phyloP scores from a whole-genome alignment of 305 asterid genomes.

The Rubia tinctorum region DNA sequence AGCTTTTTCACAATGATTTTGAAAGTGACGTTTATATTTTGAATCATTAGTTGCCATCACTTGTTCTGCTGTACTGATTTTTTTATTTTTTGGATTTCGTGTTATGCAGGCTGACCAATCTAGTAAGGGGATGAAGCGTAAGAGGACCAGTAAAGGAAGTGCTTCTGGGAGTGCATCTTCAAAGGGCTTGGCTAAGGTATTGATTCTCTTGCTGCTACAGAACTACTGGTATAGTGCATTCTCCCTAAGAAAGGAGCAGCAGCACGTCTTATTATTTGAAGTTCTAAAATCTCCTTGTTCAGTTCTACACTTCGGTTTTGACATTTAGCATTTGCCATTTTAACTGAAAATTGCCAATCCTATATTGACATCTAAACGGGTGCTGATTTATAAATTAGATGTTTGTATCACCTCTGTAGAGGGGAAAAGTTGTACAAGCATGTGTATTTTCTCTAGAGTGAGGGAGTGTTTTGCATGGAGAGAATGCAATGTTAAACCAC shows the following conservation, averaged over 20 bases:
- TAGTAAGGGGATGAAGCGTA: constrained; percentile 82
- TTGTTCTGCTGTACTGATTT: not conserved
- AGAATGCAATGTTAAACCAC: not conserved
- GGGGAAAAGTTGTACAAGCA: not conserved
- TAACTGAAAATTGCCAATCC: not conserved
- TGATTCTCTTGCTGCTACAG: constrained; percentile 4
- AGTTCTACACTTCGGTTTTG: not conserved
- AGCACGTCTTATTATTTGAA: constrained; percentile 1
- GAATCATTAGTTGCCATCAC: not conserved
- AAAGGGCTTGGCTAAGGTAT: constrained; percentile 71
- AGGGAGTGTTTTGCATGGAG: not conserved
- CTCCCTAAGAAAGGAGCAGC: not conserved
- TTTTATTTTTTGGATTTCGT: constrained; percentile 10
- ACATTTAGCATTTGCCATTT: not conserved
- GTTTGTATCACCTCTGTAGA: not conserved
- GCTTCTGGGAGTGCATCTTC: constrained; percentile 50
- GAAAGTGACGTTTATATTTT: not conserved
- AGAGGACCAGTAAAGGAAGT: constrained; percentile 47
- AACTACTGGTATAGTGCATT: not conserved
- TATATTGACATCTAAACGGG: not conserved
- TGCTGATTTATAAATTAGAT: not conserved
- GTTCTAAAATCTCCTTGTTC: not conserved
- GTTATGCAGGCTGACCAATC: constrained; percentile 31
- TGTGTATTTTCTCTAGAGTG: not conserved
- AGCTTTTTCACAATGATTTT: not conserved